A percentile compares a stretch with the other conserved stretches of the same genome.
Evolutionary conservation across 495 filamentous ascomycete genomes (phyloP).

Genomic region (Aspergillus sclerotiicarbonarius): DNA sequence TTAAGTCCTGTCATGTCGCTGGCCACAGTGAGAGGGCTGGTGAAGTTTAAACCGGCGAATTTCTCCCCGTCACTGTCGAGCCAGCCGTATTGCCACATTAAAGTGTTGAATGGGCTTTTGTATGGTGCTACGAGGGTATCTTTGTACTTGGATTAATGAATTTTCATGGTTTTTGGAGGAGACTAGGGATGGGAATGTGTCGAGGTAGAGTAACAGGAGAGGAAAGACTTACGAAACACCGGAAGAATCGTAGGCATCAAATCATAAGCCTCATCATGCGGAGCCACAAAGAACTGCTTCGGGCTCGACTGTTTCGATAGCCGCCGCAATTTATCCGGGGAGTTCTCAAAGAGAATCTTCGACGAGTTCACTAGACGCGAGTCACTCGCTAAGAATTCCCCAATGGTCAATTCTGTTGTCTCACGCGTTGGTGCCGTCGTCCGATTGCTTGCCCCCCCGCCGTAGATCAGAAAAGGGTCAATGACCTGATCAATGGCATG

Average conservation of each 20-base stretch:
- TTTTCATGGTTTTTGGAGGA: neutral
- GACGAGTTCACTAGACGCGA: neutral
- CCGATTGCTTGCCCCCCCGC: neutral
- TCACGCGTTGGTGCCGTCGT: neutral
- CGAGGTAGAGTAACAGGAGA: no score
- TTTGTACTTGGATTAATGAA: neutral
- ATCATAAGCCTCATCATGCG: neutral
- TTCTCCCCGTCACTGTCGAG: neutral
- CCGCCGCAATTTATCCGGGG: neutral
- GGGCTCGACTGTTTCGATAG: neutral
- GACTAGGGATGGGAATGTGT: no score
- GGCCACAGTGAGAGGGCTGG: neutral
- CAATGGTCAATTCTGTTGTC: neutral
- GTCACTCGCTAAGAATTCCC: neutral
- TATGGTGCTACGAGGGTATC: neutral
- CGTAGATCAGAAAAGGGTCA: neutral
- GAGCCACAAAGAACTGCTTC: neutral
- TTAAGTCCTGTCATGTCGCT: neutral
- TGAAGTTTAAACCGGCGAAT: neutral
- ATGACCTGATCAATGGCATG: neutral
- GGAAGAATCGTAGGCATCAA: neutral
- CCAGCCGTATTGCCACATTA: neutral
- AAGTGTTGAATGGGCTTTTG: neutral
- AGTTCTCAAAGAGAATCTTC: neutral
- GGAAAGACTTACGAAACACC: neutral